These are phyloP conservation scores for Paradendryphiella salina DNA, from an alignment of 2,329 filamentous ascomycete species.

Conservation along the genomic window DNA sequence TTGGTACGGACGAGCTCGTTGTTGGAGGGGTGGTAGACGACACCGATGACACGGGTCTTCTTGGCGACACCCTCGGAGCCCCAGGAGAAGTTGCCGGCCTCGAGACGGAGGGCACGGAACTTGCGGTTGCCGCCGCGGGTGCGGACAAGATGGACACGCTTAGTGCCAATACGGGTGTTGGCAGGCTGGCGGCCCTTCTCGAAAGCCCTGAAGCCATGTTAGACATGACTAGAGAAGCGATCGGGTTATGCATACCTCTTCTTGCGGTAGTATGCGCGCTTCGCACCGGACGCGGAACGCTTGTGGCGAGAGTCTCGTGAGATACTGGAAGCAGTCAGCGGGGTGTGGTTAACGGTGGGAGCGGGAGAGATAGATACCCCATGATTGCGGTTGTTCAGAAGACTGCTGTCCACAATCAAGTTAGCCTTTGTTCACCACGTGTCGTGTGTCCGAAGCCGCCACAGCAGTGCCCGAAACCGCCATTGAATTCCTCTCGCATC, in stretches of 20 bases:
- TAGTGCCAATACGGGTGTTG: conserved; percentile 98
- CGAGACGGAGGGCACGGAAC: conserved; percentile 98
- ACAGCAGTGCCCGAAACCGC: conserved; percentile 17
- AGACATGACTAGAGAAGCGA: conserved; percentile 66
- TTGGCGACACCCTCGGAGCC: conserved; percentile 95
- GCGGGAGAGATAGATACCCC: conserved; percentile 50
- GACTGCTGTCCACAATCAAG: conserved; percentile 39
- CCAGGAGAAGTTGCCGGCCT: conserved; percentile 99
- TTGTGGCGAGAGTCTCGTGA: conserved; percentile 99
- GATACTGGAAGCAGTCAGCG: conserved; percentile 68
- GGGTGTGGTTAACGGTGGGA: conserved; percentile 5
- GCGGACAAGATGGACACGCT: conserved; percentile 95
- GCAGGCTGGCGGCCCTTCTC: conserved; percentile 99
- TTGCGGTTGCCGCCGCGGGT: conserved; percentile 99
- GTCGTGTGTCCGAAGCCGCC: conserved; percentile 12
- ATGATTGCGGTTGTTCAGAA: conserved; percentile 57
- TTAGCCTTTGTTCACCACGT: conserved; percentile 32
- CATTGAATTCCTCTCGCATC: background rate
- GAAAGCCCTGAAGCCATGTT: conserved; percentile 88
- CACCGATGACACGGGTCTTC: conserved; percentile 98
- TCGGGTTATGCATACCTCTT: conserved; percentile 63
- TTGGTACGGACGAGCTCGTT: conserved; percentile 99
- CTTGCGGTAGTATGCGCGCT: conserved; percentile 65
- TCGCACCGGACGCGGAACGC: conserved; percentile 98
- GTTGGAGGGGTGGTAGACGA: conserved; percentile 99